A percentile compares a stretch with the other conserved stretches of the same genome.
Conservation (phyloP, 2,329 filamentous ascomycete species). For the Mycosphaerelloides madeirae region DNA sequence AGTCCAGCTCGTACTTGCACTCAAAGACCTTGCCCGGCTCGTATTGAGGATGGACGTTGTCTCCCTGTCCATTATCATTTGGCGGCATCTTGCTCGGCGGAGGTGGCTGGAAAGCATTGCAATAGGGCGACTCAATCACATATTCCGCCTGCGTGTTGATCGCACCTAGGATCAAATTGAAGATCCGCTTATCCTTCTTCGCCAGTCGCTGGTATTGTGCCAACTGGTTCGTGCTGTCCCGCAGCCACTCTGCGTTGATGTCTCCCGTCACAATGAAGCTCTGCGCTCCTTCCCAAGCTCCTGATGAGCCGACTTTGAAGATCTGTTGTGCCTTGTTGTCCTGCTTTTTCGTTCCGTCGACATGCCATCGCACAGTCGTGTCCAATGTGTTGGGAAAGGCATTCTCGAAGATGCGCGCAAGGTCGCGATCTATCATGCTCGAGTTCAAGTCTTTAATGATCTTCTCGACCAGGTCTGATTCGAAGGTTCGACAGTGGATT, state of each 20-base stretch:
- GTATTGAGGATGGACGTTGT: slow-evolving; percentile 79
- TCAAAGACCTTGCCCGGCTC: slow-evolving; percentile 85
- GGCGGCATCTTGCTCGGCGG: slow-evolving; percentile 70
- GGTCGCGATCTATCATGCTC: slow-evolving; percentile 75
- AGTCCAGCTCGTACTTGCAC: slow-evolving; percentile 98
- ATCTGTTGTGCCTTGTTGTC: slow-evolving; percentile 35
- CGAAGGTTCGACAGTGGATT: slow-evolving; percentile 79
- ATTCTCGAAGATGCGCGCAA: slow-evolving; percentile 91
- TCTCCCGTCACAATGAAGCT: slow-evolving; percentile 85
- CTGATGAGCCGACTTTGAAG: slow-evolving; percentile 20
- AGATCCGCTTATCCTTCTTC: slow-evolving; percentile 72
- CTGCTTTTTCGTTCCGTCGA: slow-evolving; percentile 51
- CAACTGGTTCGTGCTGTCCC: slow-evolving; percentile 90
- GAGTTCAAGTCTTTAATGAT: slow-evolving; percentile 79
- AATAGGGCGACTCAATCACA: slow-evolving; percentile 91
- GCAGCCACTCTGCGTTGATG: slow-evolving; percentile 88
- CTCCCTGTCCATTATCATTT: slow-evolving; percentile 74
- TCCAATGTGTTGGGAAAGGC: slow-evolving; percentile 71
- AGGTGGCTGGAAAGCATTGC: slow-evolving; percentile 96
- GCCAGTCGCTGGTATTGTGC: slow-evolving; percentile 83
- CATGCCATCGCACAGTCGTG: slow-evolving; percentile 85
- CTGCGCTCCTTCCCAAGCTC: slow-evolving; percentile 72
- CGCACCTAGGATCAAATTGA: slow-evolving; percentile 78
- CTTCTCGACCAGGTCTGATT: slow-evolving; percentile 77
- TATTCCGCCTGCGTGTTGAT: slow-evolving; percentile 96